Conservation (phyloP, 345 rosid species). For the Toxicodendron radicans region DNA sequence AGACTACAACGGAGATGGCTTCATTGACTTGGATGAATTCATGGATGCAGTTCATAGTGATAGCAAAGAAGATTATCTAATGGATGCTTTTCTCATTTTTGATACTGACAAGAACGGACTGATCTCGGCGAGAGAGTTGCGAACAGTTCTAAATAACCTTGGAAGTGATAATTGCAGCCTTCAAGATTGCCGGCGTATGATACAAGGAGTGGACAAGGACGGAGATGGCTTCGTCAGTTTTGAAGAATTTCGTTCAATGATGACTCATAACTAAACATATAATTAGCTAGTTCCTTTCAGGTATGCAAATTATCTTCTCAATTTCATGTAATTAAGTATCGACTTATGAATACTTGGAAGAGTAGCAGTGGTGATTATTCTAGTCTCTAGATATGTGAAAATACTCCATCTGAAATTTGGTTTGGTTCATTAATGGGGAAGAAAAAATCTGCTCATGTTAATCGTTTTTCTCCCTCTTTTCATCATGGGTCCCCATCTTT, state of each 20-base stretch:
- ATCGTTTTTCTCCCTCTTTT: too few relatives aligned
- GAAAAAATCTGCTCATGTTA: too few relatives aligned
- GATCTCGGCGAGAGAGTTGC: constrained; percentile 51
- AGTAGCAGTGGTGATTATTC: too few relatives aligned
- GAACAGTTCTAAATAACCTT: constrained; percentile 32
- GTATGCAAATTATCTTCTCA: neutral
- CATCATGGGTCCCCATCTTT: too few relatives aligned
- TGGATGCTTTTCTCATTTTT: constrained; percentile 49
- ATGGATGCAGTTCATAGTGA: constrained; percentile 18
- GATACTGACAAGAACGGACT: constrained; percentile 44
- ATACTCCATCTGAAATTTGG: too few relatives aligned
- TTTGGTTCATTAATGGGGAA: too few relatives aligned
- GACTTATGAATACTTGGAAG: too few relatives aligned
- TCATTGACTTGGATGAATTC: constrained; percentile 45
- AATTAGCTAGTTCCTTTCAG: neutral
- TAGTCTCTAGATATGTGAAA: too few relatives aligned
- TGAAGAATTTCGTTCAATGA: constrained; percentile 48
- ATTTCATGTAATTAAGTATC: too few relatives aligned
- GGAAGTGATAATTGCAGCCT: constrained; percentile 37
- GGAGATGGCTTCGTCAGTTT: constrained; percentile 58
- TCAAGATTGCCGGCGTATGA: constrained; percentile 46
- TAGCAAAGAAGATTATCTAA: constrained; percentile 27
- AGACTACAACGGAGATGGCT: constrained; percentile 55
- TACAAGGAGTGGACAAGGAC: constrained; percentile 42
- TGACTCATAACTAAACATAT: constrained; percentile 6